phyloP scores from a whole-genome alignment of 495 filamentous ascomycete genomes.

The Friedmanniomyces simplex region DNA sequence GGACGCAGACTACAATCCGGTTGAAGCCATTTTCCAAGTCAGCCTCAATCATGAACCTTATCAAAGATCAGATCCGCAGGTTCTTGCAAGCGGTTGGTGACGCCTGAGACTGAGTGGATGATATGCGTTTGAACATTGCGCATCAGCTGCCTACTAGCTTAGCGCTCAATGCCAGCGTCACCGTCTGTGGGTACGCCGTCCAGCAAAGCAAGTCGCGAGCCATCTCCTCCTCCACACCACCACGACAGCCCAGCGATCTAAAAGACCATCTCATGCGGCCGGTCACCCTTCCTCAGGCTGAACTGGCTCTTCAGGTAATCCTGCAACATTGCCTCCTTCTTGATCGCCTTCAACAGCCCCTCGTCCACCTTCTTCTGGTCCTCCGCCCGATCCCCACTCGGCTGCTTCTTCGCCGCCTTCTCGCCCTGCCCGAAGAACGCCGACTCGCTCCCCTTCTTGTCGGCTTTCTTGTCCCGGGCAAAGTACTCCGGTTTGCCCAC shows the following conservation, averaged over 20 bases:
- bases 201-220: neutral
- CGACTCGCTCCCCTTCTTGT: conserved; percentile 88
- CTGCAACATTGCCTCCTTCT: conserved; percentile 83
- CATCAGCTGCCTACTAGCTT: neutral
- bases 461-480: conserved; percentile 78
- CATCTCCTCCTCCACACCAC: neutral
- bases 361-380: conserved; percentile 99
- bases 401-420: conserved; percentile 95
- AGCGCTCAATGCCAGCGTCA: neutral
- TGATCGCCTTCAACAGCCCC: conserved; percentile 78
- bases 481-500: conserved; percentile 80
- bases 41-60: too few relatives aligned
- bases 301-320: conserved; percentile 87
- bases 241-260: conserved; percentile 16
- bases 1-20: too few relatives aligned
- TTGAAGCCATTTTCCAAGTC: neutral
- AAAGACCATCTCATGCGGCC: conserved; percentile 81
- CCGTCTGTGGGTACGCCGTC: neutral
- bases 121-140: neutral
- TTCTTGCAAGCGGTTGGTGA: too few relatives aligned
- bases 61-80: too few relatives aligned
- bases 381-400: conserved; percentile 73
- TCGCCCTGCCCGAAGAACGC: conserved; percentile 96
- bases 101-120: neutral
- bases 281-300: conserved; percentile 94